phyloP scores from a whole-genome alignment of 1,284 basidiomycete genomes.

The Leccinum pachyderme region DNA sequence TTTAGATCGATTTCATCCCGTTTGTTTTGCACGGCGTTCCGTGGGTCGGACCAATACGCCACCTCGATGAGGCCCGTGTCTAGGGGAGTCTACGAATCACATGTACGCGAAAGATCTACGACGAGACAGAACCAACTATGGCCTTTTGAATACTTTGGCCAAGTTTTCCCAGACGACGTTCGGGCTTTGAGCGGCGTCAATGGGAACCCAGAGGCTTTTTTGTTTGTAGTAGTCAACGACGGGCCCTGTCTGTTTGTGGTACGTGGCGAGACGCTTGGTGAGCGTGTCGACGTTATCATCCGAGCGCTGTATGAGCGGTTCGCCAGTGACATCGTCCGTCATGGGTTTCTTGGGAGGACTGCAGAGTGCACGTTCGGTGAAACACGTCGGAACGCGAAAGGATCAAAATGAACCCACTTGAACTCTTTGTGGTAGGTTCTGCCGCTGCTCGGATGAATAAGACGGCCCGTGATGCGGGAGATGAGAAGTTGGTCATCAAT shows the following conservation, averaged over 20 bases:
- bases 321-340: constrained; percentile 93
- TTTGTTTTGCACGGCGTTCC: constrained; percentile 1
- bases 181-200: constrained; percentile 94
- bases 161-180: constrained; percentile 89
- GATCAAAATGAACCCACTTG: constrained; percentile 58
- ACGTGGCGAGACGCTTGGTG: constrained; percentile 82
- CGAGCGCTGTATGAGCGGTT: constrained; percentile 90
- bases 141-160: constrained; percentile 52
- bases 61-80: constrained; percentile 9
- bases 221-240: constrained; percentile 97
- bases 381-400: not conserved
- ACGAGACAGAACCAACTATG: constrained; percentile 15
- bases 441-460: constrained; percentile 89
- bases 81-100: constrained; percentile 19
- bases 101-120: constrained; percentile 30
- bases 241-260: constrained; percentile 91
- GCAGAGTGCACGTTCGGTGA: constrained; percentile 2
- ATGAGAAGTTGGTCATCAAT: constrained; percentile 96
- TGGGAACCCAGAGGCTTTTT: constrained; percentile 83
- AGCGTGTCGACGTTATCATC: constrained; percentile 95
- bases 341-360: constrained; percentile 96
- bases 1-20: constrained; percentile 2
- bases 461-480: constrained; percentile 93
- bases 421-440: constrained; percentile 96
- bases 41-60: not conserved